Evolutionary conservation across 106 monocot species (phyloP), one percentile per base, ranked within the genome.

Genomic region (Dioscorea dumetorum): DNA sequence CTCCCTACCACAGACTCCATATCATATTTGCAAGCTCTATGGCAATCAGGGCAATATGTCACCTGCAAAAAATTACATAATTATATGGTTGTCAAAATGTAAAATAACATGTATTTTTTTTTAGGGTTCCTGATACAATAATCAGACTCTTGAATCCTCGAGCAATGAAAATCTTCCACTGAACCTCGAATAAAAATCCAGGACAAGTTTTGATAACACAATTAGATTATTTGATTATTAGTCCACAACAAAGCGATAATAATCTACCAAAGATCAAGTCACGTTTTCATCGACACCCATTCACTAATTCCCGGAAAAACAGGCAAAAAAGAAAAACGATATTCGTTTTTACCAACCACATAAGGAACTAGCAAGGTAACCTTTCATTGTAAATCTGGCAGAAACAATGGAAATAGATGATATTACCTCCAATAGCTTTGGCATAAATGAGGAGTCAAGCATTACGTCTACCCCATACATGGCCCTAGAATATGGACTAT

Each of bases 381-480:
- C 1, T 54, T 54, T 19, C 41, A 41, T 6, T 41, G 41, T 41
- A 41, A 41, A 41, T 41, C 41, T 41, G 41, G 41, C 41, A 41
- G 41, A 41, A 54, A 18, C 15, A 54, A 18, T 54, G 5, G 1
- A 54, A 54, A 19, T 41, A 41, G 41, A 41, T 41, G 41, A 41
- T 6, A 5, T 50, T 87, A 93, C 99, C 99, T 99, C 99, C 76
- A 99, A 83, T 24, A 99, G 78, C 79, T 99, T 99, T 24, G 99
- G 99, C 79, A 81, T 83, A 63, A 83, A 99, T 48, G 17, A 57
- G 50, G 49, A 50, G 75, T 99, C 99, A 58, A 99, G 84, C 99
- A 99, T 99, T 16, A 99, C 93, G 81, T 99, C 99, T 18, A 99
- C 66, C 12, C 99, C 99, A 56, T 99, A 99, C 48, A 99, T 99